Evolutionary conservation across 495 filamentous ascomycete genomes (phyloP), one percentile per base, ranked within the genome.

Genomic region (Penicillium tannophilum): DNA sequence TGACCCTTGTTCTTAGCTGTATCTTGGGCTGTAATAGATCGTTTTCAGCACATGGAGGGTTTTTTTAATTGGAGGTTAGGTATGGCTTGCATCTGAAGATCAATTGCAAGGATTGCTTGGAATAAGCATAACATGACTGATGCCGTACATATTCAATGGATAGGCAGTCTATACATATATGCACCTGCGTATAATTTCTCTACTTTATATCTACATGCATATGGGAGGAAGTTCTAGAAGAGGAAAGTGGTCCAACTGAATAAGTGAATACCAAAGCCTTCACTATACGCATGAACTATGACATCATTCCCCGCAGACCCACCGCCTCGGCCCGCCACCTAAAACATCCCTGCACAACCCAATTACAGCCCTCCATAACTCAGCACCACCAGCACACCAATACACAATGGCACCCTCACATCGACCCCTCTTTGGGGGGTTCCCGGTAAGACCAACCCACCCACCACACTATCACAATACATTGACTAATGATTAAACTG

Each of bases 341-440:
- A 54, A 36, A 33, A 7, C 41, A 42, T 41, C 28, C 30, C 2
- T 36, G 12, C 39, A 33, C 26, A 39, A 42, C 26, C 26, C 41
- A 39, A 49, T 31, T 28, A 52, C 50, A 52, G 10, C 11, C 16
- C 33, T 9, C n/a, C 26, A 19, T 17, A 36, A 41, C 14, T 41
- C 33, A 51, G n/a, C 50, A 41, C 3, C 24, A 33, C 2, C 9
- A 23, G 20, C 20, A 23, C 47, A 28, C 1, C 48, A 51, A 0
- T 8, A 23, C 44, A 51, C 50, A 51, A 62, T 65, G 63, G 30
- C 59, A 24, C 43, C 59, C 55, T 56, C 59, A 10, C 63, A 62
- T 26, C 60, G 62, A 16, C 63, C 63, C 33, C 39, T 65, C 26
- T 65, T 65, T 33, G 63, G 63, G 63, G 9, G 63, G 63, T 10